Evolutionary conservation across 306 rosid genomes (phyloP).

Genomic region (Prunus fruticosa): DNA sequence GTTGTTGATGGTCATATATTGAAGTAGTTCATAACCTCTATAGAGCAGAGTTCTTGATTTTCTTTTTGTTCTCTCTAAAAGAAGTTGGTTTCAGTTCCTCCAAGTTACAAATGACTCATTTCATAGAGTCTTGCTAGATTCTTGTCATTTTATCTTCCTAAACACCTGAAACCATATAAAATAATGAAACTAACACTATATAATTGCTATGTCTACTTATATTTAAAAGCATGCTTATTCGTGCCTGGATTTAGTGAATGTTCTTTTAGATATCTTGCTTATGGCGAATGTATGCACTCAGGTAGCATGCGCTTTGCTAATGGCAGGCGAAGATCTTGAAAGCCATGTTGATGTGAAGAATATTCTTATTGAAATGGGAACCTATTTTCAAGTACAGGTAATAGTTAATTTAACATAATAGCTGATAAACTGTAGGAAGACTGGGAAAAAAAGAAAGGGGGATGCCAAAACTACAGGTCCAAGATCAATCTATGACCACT

Average conservation of each 20-base stretch:
- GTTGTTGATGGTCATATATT: neutral
- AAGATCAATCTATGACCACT: neutral
- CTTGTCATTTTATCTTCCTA: neutral
- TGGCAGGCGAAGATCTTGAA: conserved; percentile 44
- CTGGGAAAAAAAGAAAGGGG: neutral
- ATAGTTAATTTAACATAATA: neutral
- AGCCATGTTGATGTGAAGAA: conserved; percentile 39
- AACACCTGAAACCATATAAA: neutral
- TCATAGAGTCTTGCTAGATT: neutral
- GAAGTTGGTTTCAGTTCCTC: neutral
- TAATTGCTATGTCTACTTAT: neutral
- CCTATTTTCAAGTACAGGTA: conserved; percentile 55
- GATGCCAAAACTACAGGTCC: neutral
- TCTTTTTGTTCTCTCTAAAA: neutral
- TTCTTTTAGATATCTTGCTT: neutral
- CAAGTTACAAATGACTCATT: neutral
- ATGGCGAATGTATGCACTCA: conserved; percentile 14
- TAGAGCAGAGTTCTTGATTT: neutral
- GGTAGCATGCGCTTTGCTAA: conserved; percentile 53
- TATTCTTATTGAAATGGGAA: conserved; percentile 49
- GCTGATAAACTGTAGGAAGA: neutral
- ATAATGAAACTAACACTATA: neutral
- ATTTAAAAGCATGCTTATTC: neutral
- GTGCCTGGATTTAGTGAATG: neutral
- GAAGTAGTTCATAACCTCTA: neutral